Conservation (phyloP, 331 rosid genomes). For the Acacia concinna region DNA sequence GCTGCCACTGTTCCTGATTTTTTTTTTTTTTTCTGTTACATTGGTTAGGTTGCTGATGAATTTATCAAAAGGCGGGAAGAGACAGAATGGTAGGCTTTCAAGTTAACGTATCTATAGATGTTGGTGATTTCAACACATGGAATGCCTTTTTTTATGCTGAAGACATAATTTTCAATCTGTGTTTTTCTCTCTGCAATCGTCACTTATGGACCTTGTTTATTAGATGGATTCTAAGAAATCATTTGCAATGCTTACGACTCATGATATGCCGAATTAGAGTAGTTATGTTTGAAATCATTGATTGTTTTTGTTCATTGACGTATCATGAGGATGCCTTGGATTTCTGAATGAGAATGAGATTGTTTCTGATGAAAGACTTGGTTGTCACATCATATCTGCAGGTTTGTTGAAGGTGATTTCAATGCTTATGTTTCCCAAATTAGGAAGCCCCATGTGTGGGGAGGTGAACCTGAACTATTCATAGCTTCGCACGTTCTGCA, state of each 20-base stretch:
- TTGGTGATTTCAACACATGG: background rate
- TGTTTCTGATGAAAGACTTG: conserved; percentile 29
- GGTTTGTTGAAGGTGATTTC: conserved; percentile 98
- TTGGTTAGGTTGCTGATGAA: conserved; percentile 84
- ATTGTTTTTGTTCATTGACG: background rate
- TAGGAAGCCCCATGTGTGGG: conserved; percentile 81
- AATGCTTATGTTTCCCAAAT: conserved; percentile 72
- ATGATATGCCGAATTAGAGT: background rate
- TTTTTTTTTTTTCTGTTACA: background rate
- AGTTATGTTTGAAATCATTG: background rate
- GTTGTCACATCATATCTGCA: conserved; percentile 33
- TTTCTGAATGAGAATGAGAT: background rate
- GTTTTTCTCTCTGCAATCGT: background rate
- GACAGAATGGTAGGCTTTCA: conserved; percentile 81
- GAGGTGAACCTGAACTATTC: conserved; percentile 94
- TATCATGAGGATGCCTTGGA: background rate
- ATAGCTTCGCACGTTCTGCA: conserved; percentile 90
- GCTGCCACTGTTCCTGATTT: conserved; percentile 6
- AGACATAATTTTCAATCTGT: background rate
- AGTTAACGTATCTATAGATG: conserved; percentile 4
- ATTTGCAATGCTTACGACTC: background rate
- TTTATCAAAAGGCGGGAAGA: conserved; percentile 83
- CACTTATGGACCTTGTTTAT: background rate
- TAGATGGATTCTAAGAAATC: background rate
- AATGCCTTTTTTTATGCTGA: background rate